These are phyloP conservation scores for Hypholoma fasciculare DNA, from an alignment of 768 basidiomycete genomes.

Conservation along the genomic window DNA sequence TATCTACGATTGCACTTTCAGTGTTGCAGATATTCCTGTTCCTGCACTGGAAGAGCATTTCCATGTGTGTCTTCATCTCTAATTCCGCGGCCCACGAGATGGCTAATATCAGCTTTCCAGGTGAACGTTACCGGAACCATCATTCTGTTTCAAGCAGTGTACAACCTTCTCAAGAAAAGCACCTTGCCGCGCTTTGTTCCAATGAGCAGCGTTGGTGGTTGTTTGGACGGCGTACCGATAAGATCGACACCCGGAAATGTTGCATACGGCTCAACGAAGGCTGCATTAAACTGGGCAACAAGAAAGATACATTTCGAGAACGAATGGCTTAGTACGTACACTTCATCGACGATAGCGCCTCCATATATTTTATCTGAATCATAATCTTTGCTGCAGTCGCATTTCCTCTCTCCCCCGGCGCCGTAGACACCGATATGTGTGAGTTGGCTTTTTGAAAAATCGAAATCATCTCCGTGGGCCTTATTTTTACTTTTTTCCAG, in stretches of 20 bases:
- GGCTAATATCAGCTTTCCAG: not conserved
- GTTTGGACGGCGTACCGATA: not conserved
- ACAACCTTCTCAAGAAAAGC: slow-evolving; percentile 1
- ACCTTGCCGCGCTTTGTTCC: not conserved
- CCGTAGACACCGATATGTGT: slow-evolving; percentile 1
- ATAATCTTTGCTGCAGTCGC: not conserved
- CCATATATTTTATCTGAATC: not conserved
- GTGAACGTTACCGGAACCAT: slow-evolving; percentile 5
- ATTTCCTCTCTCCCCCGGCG: not conserved
- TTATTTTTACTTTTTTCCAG: not conserved
- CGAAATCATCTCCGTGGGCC: too few relatives aligned
- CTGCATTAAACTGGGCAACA: slow-evolving; percentile 3
- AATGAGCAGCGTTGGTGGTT: not conserved
- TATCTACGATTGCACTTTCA: not conserved
- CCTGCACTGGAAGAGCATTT: not conserved
- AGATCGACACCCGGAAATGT: not conserved
- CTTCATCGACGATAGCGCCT: not conserved
- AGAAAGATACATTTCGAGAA: slow-evolving; percentile 11
- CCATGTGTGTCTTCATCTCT: not conserved
- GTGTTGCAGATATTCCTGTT: not conserved
- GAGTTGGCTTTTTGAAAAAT: not conserved
- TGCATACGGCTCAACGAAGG: slow-evolving; percentile 1
- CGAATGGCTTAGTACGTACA: slow-evolving; percentile 5
- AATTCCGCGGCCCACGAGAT: too few relatives aligned
- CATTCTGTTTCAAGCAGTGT: slow-evolving; percentile 1